A percentile compares a stretch with the other conserved stretches of the same genome.
These are phyloP conservation scores for Metschnikowia vanudenii DNA, from an alignment of 805 yeast genomes.

Conservation along the genomic window DNA sequence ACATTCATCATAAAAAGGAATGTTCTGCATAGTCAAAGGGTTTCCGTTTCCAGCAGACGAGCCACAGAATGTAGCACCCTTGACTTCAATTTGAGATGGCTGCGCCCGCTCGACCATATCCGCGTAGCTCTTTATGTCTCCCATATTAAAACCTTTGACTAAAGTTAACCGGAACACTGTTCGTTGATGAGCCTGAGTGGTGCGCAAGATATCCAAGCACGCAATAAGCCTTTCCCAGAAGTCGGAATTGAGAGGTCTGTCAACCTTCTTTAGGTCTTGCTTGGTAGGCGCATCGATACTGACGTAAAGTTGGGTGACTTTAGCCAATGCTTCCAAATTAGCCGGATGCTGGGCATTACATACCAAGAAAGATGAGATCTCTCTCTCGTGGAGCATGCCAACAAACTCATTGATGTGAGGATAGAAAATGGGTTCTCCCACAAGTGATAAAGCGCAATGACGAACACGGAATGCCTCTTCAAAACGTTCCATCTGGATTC, in stretches of 20 bases:
- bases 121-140: conserved; percentile 76
- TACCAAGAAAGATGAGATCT: conserved; percentile 82
- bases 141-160: conserved; percentile 91
- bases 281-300: conserved; percentile 94
- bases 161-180: conserved; percentile 88
- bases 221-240: conserved; percentile 86
- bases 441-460: conserved; percentile 90
- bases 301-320: conserved; percentile 88
- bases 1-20: conserved; percentile 92
- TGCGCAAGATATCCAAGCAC: conserved; percentile 75
- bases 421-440: conserved; percentile 93
- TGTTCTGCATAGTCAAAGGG: conserved; percentile 91
- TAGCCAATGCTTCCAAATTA: conserved; percentile 61
- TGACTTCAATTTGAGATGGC: conserved; percentile 88
- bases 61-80: conserved; percentile 96
- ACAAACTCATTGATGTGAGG: conserved; percentile 88
- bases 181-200: conserved; percentile 76
- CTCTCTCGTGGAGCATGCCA: conserved; percentile 72
- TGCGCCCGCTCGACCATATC: conserved; percentile 77
- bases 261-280: conserved; percentile 74
- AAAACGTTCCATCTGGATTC: conserved; percentile 84
- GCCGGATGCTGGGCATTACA: conserved; percentile 97
- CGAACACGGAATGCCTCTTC: conserved; percentile 86
- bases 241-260: conserved; percentile 84
- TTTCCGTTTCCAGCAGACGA: conserved; percentile 80